Base-by-base conservation (phyloP, 1,139 yeast genomes). In the Sugiyamaella xylanicola region DNA sequence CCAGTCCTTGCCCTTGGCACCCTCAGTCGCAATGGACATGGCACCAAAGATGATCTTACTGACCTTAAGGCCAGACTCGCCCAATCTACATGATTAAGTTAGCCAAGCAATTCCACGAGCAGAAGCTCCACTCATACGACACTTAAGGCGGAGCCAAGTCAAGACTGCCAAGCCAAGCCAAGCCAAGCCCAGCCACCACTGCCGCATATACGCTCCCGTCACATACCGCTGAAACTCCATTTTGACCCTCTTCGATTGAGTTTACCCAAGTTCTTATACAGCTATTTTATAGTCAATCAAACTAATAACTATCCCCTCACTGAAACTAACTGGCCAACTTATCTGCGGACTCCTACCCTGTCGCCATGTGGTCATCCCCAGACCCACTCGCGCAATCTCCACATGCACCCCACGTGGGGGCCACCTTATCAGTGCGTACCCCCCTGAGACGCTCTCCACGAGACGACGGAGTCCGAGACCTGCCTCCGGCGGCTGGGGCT, bases 41-140 rank as follows among this genome's bases (percentile, higher is more conserved):
- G 83, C 82, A 19, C 86, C 86, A n/a, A 82, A 75, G 55, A 82
- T 76, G 50, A 81, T 67, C 56, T 76, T 76, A 29, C 85, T 77
- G 42, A 81, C 72, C 57, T 77, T 73, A 32, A 82, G 74, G 0
- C 85, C 85, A 1, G 83, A 78, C 42, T 72, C 67, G 15, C 83
- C 83, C 36, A 78, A 70, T 9, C 78, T 21, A 40, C n/a, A 25
- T 32, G 37, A 4, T 15, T 4, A 4, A 4, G 37, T 32, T 32
- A 32, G 37, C 37, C 37, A 25, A 25, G 5, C 29, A 25, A 25
- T 5, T 5, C 9, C 29, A 25, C 5, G 5, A 5, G 29, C n/a
- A n/a, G n/a, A n/a, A n/a, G n/a, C n/a, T n/a, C n/a, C n/a, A n/a
- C n/a, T n/a, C n/a, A n/a, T n/a, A n/a, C n/a, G n/a, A n/a, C n/a